Conservation (phyloP, 495 filamentous ascomycete species). For the Aspergillus leporis region DNA sequence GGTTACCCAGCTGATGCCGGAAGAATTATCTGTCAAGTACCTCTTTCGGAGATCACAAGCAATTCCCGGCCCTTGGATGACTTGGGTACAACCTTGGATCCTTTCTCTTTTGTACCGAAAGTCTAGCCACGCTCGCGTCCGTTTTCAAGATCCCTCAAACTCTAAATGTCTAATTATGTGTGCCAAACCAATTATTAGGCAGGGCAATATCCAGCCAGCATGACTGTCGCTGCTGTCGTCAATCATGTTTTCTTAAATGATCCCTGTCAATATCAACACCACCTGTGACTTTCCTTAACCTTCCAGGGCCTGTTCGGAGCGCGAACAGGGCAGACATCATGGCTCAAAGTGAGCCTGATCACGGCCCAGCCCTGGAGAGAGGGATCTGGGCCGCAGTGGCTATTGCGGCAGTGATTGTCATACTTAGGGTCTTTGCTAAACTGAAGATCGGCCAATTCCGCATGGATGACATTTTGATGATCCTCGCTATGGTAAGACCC, state of each 20-base stretch:
- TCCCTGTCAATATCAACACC: neutral
- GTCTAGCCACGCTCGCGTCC: neutral
- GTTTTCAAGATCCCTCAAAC: neutral
- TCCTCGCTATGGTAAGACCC: conserved; percentile 30
- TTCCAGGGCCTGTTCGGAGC: neutral
- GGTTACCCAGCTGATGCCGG: neutral
- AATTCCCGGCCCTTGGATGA: neutral
- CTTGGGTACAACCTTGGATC: neutral
- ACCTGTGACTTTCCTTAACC: neutral
- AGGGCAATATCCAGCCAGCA: neutral
- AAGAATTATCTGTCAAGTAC: neutral
- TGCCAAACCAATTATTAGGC: neutral
- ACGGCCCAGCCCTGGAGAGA: conserved; percentile 25
- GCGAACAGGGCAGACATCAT: neutral
- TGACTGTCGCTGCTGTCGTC: neutral
- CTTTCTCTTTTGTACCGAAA: neutral
- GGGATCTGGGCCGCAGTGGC: conserved; percentile 36
- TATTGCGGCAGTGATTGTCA: conserved; percentile 36
- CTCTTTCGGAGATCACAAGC: neutral
- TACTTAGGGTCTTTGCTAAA: conserved; percentile 35
- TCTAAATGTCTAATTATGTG: neutral
- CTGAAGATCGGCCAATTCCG: conserved; percentile 36
- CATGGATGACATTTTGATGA: conserved; percentile 40
- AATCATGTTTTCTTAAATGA: neutral
- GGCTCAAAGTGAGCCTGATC: conserved; percentile 8